Conservation (phyloP, 2,329 filamentous ascomycete genomes). For the Penicillium freii region DNA sequence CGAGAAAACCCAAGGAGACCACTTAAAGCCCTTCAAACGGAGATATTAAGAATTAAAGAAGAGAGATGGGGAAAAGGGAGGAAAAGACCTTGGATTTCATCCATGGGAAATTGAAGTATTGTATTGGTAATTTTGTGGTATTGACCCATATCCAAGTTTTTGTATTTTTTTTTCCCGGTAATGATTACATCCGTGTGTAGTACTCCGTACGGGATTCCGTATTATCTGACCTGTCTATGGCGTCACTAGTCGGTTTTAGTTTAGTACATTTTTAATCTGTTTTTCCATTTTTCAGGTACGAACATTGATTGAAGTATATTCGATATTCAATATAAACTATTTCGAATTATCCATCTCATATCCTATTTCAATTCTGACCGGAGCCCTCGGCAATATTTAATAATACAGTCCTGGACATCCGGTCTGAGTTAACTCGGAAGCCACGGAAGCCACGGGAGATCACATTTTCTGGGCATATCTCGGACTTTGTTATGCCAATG, state of each 20-base stretch:
- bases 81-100: slow-evolving; percentile 14
- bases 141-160: slow-evolving; percentile 22
- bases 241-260: slow-evolving; percentile 24
- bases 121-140: slow-evolving; percentile 23
- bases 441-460: slow-evolving; percentile 29
- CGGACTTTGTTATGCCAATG: slow-evolving; percentile 7
- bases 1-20: slow-evolving; percentile 15
- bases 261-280: neutral
- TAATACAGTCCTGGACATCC: slow-evolving; percentile 3
- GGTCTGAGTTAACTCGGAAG: slow-evolving; percentile 20
- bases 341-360: neutral
- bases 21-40: slow-evolving; percentile 4
- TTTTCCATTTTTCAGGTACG: neutral
- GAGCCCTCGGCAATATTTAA: neutral
- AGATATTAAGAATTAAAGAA: slow-evolving; percentile 15
- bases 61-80: slow-evolving; percentile 16
- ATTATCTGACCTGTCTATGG: slow-evolving; percentile 22
- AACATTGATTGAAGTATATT: no score
- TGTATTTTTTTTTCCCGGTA: neutral
- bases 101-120: slow-evolving; percentile 9
- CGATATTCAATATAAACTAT: neutral
- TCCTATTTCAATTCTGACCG: neutral
- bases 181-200: neutral
- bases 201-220: neutral
- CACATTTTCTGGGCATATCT: slow-evolving; percentile 13